Conservation (phyloP, 2,329 filamentous ascomycete genomes). For the Tolypocladium amazonense region DNA sequence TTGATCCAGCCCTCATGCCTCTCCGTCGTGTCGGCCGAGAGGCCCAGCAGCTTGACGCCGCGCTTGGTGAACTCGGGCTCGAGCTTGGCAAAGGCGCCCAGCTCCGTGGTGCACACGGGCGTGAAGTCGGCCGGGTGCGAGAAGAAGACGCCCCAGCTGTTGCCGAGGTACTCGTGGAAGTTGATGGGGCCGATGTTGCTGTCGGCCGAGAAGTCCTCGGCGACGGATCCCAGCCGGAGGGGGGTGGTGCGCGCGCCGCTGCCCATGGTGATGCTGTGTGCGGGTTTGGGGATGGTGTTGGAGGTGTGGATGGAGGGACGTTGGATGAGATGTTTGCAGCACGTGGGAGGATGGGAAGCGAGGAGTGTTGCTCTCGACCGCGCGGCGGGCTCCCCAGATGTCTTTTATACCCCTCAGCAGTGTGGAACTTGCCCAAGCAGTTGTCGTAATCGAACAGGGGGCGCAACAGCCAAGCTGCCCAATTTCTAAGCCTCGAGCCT, state of each 20-base stretch:
- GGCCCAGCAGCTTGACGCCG: constrained; percentile 81
- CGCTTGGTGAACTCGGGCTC: constrained; percentile 81
- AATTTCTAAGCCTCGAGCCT: not conserved
- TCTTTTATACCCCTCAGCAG: not conserved
- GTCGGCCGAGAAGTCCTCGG: constrained; percentile 76
- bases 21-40: constrained; percentile 76
- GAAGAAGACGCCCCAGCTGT: constrained; percentile 75
- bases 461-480: not conserved
- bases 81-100: constrained; percentile 85
- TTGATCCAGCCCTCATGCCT: constrained; percentile 84
- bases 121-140: constrained; percentile 87
- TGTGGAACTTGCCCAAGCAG: not conserved
- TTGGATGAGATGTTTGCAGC: not conserved
- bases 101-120: constrained; percentile 90
- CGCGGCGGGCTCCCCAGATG: not conserved
- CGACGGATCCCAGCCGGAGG: constrained; percentile 54
- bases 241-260: constrained; percentile 13
- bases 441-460: not conserved
- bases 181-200: constrained; percentile 69
- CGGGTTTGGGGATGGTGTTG: not conserved
- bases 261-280: constrained; percentile 16
- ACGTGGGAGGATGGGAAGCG: not conserved
- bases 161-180: constrained; percentile 72
- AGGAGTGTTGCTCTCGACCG: not conserved
- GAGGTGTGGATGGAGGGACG: not conserved